These are phyloP conservation scores for Nepenthes alata DNA, from an alignment of 179 eudicot genomes.

Conservation along the genomic window DNA sequence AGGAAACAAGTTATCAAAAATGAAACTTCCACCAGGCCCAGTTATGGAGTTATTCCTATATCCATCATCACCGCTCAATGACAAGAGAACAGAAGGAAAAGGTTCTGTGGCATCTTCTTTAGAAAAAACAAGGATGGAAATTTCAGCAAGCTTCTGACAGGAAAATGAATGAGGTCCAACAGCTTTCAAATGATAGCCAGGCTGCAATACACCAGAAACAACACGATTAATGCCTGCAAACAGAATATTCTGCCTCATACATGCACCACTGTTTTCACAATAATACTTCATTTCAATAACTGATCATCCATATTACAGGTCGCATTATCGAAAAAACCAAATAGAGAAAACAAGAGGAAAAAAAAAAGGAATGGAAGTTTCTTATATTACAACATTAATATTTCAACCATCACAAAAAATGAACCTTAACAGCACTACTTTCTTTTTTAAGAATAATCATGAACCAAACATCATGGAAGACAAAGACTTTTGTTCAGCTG, in stretches of 20 bases:
- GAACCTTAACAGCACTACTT: neutral
- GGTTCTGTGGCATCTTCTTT: constrained; percentile 59
- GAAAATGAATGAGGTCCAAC: constrained; percentile 69
- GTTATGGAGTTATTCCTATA: constrained; percentile 85
- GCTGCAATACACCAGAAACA: constrained; percentile 38
- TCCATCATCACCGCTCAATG: constrained; percentile 96
- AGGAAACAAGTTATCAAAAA: constrained; percentile 69
- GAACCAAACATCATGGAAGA: too few relatives aligned
- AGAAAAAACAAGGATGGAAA: constrained; percentile 56
- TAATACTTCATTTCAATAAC: too few relatives aligned
- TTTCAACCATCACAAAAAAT: neutral
- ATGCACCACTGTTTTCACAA: neutral
- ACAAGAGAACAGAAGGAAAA: constrained; percentile 79
- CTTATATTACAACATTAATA: neutral
- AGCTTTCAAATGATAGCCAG: constrained; percentile 78
- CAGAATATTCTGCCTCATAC: neutral
- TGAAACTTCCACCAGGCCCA: constrained; percentile 68
- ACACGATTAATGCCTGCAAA: constrained; percentile 4
- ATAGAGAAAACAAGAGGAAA: too few relatives aligned
- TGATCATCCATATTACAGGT: too few relatives aligned
- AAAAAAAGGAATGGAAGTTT: too few relatives aligned
- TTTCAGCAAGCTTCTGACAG: constrained; percentile 93
- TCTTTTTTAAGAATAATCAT: too few relatives aligned
- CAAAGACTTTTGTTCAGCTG: too few relatives aligned
- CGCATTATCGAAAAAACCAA: too few relatives aligned